Base-by-base conservation (phyloP, 2,329 filamentous ascomycete species). In the Aspergillus sp. region DNA sequence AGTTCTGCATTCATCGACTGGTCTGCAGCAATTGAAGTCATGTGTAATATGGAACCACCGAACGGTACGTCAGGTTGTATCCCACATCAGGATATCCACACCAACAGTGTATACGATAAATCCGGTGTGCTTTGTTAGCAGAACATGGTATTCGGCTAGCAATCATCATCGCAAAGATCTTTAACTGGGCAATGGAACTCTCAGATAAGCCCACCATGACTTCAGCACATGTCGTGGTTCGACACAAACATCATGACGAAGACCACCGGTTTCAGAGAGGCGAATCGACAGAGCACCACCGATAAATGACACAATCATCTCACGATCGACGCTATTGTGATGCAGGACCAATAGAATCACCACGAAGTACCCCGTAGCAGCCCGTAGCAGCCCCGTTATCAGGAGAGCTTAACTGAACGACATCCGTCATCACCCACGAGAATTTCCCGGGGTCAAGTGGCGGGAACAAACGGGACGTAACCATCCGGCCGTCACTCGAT, bases 371-470 rank as follows among this genome's bases (percentile, higher is more conserved):
- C 25, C 25, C 25, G 25, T 7, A 17, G 12, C 12, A 49, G 25
- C 25, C 25, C 25, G 25, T 7, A 17, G 12, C 13, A 49, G 25
- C 13, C 21, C 45, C 21, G 21, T 25, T 23, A 30, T 49, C 45
- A 49, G 21, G 45, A 48, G 45, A 49, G 45, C 45, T 49, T 49
- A 49, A 49, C 28, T 23, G 45, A 49, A 49, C 45, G 45, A 49
- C 45, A 49, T 49, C 45, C 23, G 45, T 30, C 21, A 49, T 28
- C 45, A 45, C 32, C 32, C 39, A 17, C 45, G 45, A 49, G 45
- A 4, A 49, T 49, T 49, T 49, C 8, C 45, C 45, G 45, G 45
- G 45, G 7, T 13, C 13, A n/a, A 13, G 45, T 25, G 23, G 45
- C 45, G 23, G 23, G 15, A 41, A 54, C 12, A 54, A 32, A 54